Base-by-base conservation (phyloP, 2,329 filamentous ascomycete genomes). In the Colletotrichum tropicale region DNA sequence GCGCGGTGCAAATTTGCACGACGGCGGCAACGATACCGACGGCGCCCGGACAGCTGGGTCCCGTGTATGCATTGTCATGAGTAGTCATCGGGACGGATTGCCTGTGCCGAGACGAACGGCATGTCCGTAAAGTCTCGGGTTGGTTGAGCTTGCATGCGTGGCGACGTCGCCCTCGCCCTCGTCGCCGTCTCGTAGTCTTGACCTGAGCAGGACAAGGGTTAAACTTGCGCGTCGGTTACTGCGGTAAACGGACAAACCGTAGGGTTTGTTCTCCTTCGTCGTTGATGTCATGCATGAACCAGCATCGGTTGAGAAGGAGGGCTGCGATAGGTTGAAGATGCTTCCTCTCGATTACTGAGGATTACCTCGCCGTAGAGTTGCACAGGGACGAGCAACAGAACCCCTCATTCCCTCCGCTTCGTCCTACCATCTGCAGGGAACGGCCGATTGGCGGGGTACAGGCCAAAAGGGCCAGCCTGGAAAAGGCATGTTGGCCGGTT, bases 261-360 rank as follows among this genome's bases (percentile, higher is more conserved):
- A 60, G 48, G 16, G 21, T 43, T 74, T 18, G n/a, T 10, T 61
- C 55, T 30, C 26, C 8, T 9, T 8, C 58, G 52, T n/a, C n/a
- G 52, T 74, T 78, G 76, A 78, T 79, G 75, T 77, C 78, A 78
- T 78, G 78, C 78, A 79, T 77, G 74, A 75, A 76, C 48, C 34
- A 58, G 60, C 66, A 48, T 66, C 36, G 24, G 61, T 26, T n/a
- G 36, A 70, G 58, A 34, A 62, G 64, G 28, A 43, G 38, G 52
- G 36, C 36, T 26, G 28, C 48, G 48, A 70, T 55, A 66, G 32
- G 36, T 5, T 56, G 30, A 64, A 38, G 21, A 9, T 66, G 9
- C 28, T 66, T 55, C n/a, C 32, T 61, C 66, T 69, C 30, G 30
- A 5, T 21, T 60, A n/a, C 24, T n/a, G 38, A 70, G 36, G 30